Conservation (phyloP, 805 yeast species). For the Nakazawaea pomicola region DNA sequence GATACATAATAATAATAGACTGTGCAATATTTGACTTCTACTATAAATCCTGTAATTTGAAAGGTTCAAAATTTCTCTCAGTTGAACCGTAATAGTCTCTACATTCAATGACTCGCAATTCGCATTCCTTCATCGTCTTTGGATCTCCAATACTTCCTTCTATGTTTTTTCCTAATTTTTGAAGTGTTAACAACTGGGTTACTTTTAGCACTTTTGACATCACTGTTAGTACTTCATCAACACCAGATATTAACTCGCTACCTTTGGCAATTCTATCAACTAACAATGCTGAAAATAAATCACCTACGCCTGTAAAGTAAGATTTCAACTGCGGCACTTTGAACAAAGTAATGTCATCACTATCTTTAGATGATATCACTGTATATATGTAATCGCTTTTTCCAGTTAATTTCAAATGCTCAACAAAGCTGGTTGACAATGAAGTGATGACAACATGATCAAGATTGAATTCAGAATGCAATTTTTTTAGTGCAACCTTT, state of each 20-base stretch:
- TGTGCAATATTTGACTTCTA: background rate
- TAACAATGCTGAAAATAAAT: constrained; percentile 75
- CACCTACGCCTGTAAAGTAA: constrained; percentile 95
- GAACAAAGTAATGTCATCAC: constrained; percentile 26
- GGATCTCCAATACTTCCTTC: constrained; percentile 52
- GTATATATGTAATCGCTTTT: constrained; percentile 28
- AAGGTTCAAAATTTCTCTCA: constrained; percentile 10
- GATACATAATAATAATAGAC: background rate
- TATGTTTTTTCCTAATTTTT: constrained; percentile 31
- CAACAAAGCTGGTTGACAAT: constrained; percentile 20
- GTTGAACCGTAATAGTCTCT: constrained; percentile 28
- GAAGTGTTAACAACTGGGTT: constrained; percentile 33
- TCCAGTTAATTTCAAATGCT: constrained; percentile 6
- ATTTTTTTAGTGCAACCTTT: constrained; percentile 35
- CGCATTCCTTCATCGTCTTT: constrained; percentile 64
- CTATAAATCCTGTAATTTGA: background rate
- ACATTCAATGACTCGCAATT: constrained; percentile 62
- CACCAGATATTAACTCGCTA: constrained; percentile 24
- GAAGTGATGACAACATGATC: constrained; percentile 68
- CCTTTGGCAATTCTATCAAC: constrained; percentile 43
- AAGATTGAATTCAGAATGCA: constrained; percentile 47
- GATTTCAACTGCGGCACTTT: constrained; percentile 62
- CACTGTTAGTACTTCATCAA: constrained; percentile 34
- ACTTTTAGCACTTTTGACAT: constrained; percentile 37
- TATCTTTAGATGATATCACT: constrained; percentile 35